phyloP scores from a whole-genome alignment of 352 stramenopile genomes.

The Phytophthora pseudosyringae region DNA sequence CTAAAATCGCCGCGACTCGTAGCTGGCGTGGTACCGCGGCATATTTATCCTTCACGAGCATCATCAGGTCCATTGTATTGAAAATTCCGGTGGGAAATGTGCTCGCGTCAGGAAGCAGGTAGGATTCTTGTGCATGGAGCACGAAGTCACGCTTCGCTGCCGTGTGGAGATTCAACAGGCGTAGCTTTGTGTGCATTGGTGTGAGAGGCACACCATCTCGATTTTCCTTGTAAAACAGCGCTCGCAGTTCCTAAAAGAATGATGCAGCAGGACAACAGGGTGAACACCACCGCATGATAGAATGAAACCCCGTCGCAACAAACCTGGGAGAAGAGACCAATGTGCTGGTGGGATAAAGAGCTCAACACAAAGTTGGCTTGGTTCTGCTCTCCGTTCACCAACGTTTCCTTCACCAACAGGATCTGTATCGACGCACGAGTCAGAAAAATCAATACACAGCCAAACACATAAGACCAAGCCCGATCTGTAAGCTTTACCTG shows the following conservation, averaged over 20 bases:
- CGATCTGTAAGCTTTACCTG: slow-evolving; percentile 48
- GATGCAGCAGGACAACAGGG: not conserved
- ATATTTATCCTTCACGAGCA: slow-evolving; percentile 81
- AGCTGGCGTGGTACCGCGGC: slow-evolving; percentile 61
- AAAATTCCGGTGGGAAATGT: slow-evolving; percentile 70
- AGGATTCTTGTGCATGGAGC: slow-evolving; percentile 66
- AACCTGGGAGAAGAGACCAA: slow-evolving; percentile 76
- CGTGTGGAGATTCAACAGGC: slow-evolving; percentile 75
- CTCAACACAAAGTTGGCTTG: slow-evolving; percentile 90
- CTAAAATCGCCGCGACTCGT: slow-evolving; percentile 75
- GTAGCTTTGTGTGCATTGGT: slow-evolving; percentile 77
- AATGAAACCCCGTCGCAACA: not conserved
- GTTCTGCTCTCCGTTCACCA: slow-evolving; percentile 76
- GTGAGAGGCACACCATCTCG: slow-evolving; percentile 48
- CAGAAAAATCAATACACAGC: slow-evolving; percentile 4
- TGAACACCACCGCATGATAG: not conserved
- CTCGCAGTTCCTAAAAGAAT: slow-evolving; percentile 62
- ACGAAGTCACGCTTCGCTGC: slow-evolving; percentile 74
- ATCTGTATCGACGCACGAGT: slow-evolving; percentile 44
- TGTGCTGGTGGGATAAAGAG: slow-evolving; percentile 76
- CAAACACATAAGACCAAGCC: too few species aligned
- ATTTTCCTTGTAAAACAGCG: slow-evolving; percentile 75
- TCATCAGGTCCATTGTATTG: slow-evolving; percentile 86
- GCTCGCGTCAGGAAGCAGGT: slow-evolving; percentile 59
- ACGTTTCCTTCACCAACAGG: slow-evolving; percentile 78